A percentile compares a stretch with the other conserved stretches of the same genome.
phyloP scores from a whole-genome alignment of 2,329 filamentous ascomycete genomes.

The Aspergillus amoenus region DNA sequence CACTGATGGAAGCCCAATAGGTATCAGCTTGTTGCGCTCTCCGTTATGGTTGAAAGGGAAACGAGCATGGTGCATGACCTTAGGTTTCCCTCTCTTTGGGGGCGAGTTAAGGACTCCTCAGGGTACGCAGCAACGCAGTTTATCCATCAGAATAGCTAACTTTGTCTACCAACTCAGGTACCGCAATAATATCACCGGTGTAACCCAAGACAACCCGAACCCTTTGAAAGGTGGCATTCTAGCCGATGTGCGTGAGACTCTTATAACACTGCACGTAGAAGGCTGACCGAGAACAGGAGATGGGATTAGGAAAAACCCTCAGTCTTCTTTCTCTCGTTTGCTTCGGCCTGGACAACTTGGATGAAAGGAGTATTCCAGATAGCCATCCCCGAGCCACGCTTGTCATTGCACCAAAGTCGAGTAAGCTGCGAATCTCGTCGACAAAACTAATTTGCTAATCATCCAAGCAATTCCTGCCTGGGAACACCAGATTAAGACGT shows the following conservation, averaged over 20 bases:
- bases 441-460: not conserved
- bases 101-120: not conserved
- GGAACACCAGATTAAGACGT: slow-evolving; percentile 5
- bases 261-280: not conserved
- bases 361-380: not conserved
- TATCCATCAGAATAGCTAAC: not conserved
- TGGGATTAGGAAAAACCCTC: slow-evolving; percentile 10
- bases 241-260: slow-evolving; percentile 1
- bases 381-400: not conserved
- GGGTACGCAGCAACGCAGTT: not conserved
- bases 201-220: not conserved
- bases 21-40: slow-evolving; percentile 4
- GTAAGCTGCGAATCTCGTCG: not conserved
- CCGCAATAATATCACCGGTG: slow-evolving; percentile 4
- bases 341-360: not conserved
- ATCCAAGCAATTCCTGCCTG: not conserved
- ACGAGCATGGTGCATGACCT: not conserved
- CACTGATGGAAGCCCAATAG: not conserved
- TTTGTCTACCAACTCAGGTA: slow-evolving; percentile 2
- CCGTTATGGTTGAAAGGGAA: slow-evolving; percentile 8
- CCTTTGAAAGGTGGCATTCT: slow-evolving; percentile 2
- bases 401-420: slow-evolving; percentile 1
- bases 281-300: slow-evolving; percentile 4
- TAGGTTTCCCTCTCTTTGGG: slow-evolving; percentile 6
- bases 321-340: not conserved